Evolutionary conservation across 2,329 filamentous ascomycete species (phyloP).

Genomic region (Arthrobotrys musiformis): DNA sequence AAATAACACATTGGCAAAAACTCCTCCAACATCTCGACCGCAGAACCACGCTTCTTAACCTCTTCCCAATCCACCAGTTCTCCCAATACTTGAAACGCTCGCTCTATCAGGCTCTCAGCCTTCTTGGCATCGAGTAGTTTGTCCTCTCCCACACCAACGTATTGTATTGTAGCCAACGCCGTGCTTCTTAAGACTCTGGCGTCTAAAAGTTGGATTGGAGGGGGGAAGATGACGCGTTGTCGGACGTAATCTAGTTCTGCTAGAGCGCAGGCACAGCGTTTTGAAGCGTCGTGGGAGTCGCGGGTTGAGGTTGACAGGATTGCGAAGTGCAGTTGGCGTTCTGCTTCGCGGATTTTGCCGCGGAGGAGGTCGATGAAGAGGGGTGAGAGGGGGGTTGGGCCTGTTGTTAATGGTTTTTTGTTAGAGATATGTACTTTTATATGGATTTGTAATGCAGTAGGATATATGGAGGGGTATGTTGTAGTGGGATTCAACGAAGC

Average conservation of each 20-base stretch:
- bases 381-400: conserved; percentile 14
- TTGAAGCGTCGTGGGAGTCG: conserved; percentile 49
- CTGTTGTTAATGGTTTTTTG: not conserved
- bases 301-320: conserved; percentile 34
- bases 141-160: conserved; percentile 21
- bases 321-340: conserved; percentile 52
- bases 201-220: conserved; percentile 49
- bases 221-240: conserved; percentile 37
- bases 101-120: conserved; percentile 37
- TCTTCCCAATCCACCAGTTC: conserved; percentile 49
- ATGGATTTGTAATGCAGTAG: not conserved
- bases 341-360: conserved; percentile 48
- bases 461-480: not conserved
- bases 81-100: conserved; percentile 46
- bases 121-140: conserved; percentile 41
- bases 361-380: conserved; percentile 48
- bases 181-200: conserved; percentile 39
- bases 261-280: conserved; percentile 51
- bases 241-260: conserved; percentile 50
- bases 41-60: conserved; percentile 34
- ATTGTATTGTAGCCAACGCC: conserved; percentile 21
- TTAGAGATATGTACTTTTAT: not conserved
- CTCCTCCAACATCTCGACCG: conserved; percentile 49
- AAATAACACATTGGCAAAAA: conserved; percentile 53
- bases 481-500: not conserved